These are phyloP conservation scores for Kregervanrija fluxuum DNA, from an alignment of 805 yeast species.

Conservation along the genomic window DNA sequence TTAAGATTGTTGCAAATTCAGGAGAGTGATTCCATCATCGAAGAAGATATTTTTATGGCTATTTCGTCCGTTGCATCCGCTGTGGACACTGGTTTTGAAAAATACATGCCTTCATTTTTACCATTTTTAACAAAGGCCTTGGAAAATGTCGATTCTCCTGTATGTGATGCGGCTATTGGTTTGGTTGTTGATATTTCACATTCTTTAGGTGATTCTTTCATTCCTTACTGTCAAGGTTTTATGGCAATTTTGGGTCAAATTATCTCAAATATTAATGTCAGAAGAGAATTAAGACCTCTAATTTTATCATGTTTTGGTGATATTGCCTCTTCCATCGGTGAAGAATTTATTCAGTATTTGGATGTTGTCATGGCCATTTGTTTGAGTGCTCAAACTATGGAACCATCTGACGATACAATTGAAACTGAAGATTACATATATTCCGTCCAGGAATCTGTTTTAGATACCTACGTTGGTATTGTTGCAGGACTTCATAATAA, in stretches of 20 bases:
- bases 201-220: constrained; percentile 68
- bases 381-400: constrained; percentile 52
- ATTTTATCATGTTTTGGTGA: constrained; percentile 94
- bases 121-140: constrained; percentile 79
- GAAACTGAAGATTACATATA: constrained; percentile 75
- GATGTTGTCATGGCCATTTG: constrained; percentile 76
- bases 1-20: constrained; percentile 57
- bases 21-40: constrained; percentile 60
- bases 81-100: constrained; percentile 59
- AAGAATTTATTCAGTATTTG: constrained; percentile 67
- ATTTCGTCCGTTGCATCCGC: constrained; percentile 86
- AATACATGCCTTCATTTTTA: constrained; percentile 73
- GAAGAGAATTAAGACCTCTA: constrained; percentile 78
- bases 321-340: constrained; percentile 82
- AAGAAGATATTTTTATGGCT: constrained; percentile 91
- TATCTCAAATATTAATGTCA: constrained; percentile 58
- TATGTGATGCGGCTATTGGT: constrained; percentile 88
- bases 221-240: constrained; percentile 69
- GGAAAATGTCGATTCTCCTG: constrained; percentile 73
- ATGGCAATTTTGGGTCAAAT: constrained; percentile 78
- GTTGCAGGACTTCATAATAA: constrained; percentile 77
- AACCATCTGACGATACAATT: constrained; percentile 54
- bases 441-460: constrained; percentile 74
- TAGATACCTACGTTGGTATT: constrained; percentile 93
- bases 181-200: constrained; percentile 91